Conservation (phyloP, 2,329 filamentous ascomycete species). For the Claviceps digitariae region DNA sequence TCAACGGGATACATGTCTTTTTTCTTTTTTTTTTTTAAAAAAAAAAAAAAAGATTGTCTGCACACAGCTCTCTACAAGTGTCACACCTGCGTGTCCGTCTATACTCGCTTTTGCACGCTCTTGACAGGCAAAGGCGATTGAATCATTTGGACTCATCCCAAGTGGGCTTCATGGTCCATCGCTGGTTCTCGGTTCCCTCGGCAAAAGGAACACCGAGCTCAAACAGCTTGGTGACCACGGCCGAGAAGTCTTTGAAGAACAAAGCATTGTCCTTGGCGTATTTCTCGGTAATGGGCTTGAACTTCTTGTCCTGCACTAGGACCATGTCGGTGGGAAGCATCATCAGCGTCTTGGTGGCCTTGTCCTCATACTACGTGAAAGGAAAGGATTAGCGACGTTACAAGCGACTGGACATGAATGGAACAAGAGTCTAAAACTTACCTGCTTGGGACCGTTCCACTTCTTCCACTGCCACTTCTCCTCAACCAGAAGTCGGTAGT, state of each 20-base stretch:
- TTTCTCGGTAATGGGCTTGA: constrained; percentile 66
- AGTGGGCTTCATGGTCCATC: constrained; percentile 51
- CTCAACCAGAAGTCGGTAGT: constrained; percentile 71
- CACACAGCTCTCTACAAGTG: not conserved
- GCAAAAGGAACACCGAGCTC: constrained; percentile 89
- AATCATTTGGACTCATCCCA: constrained; percentile 19
- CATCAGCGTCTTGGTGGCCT: constrained; percentile 78
- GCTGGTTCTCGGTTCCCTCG: constrained; percentile 40
- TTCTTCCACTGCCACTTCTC: constrained; percentile 90
- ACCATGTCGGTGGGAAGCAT: constrained; percentile 93
- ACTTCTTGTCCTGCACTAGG: constrained; percentile 75
- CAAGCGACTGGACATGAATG: constrained; percentile 5
- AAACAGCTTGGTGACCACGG: constrained; percentile 68
- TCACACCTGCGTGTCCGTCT: not conserved
- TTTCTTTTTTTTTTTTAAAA: no score
- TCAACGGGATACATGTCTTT: no score
- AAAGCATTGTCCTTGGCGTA: constrained; percentile 83
- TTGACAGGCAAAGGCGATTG: not conserved
- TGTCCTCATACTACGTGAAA: constrained; percentile 67
- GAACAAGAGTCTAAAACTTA: constrained; percentile 13
- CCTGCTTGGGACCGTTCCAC: constrained; percentile 78
- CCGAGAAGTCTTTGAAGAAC: constrained; percentile 89
- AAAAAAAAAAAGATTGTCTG: no score
- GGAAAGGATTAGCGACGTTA: constrained; percentile 4
- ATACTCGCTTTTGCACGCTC: not conserved